A percentile compares a stretch with the other conserved stretches of the same genome.
phyloP scores from a whole-genome alignment of 768 basidiomycete species.

The Lyophyllum atratum region DNA sequence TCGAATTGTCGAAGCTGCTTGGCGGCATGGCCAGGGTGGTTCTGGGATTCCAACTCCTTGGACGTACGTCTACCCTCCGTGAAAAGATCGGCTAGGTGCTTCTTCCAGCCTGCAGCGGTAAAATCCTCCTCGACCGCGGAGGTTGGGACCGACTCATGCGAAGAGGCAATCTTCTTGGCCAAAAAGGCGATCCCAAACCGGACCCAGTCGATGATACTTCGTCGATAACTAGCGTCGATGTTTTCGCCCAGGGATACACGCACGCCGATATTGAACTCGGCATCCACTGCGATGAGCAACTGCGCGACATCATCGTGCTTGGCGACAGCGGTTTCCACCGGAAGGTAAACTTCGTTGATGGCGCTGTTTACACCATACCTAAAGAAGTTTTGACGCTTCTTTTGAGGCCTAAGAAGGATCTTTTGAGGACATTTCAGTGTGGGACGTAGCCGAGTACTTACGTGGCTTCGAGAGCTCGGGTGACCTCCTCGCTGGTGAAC shows the following conservation, averaged over 20 bases:
- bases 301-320: constrained; percentile 38
- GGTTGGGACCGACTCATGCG: constrained; percentile 11
- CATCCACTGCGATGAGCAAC: constrained; percentile 39
- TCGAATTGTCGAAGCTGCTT: constrained; percentile 7
- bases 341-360: constrained; percentile 28
- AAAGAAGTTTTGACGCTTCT: constrained; percentile 16
- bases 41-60: neutral
- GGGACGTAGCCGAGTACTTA: constrained; percentile 17
- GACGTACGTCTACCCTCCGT: neutral
- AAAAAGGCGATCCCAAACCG: constrained; percentile 28
- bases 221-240: constrained; percentile 16
- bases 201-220: constrained; percentile 41
- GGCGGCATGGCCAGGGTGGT: neutral
- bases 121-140: neutral
- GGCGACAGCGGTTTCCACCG: constrained; percentile 39
- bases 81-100: neutral
- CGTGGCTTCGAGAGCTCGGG: constrained; percentile 34
- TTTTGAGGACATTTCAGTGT: neutral
- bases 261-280: constrained; percentile 34
- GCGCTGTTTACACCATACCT: constrained; percentile 26
- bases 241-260: constrained; percentile 23
- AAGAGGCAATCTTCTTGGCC: constrained; percentile 20
- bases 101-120: constrained; percentile 1
- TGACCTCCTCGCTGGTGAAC: constrained; percentile 36
- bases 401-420: constrained; percentile 11